A percentile compares a stretch with the other conserved stretches of the same genome.
phyloP scores from a whole-genome alignment of 352 stramenopile species.

The Globisporangium cylindrosporum region DNA sequence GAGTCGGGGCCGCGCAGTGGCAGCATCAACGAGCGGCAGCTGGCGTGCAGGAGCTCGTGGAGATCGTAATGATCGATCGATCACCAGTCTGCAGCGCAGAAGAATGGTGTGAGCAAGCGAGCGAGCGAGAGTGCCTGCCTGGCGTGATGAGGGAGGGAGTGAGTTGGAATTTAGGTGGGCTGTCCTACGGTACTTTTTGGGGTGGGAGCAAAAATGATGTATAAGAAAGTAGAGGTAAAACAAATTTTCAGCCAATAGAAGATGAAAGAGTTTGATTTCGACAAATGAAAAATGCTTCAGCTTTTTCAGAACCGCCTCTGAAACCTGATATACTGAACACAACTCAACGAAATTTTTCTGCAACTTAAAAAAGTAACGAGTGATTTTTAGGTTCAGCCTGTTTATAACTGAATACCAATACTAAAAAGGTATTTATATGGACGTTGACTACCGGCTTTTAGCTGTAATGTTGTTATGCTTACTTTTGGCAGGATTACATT shows the following conservation, averaged over 20 bases:
- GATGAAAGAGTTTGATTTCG: not conserved
- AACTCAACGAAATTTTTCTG: constrained; percentile 2
- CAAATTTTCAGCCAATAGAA: not conserved
- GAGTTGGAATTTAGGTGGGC: not conserved
- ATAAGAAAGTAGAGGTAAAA: not conserved
- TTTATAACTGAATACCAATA: not conserved
- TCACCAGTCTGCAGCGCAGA: not conserved
- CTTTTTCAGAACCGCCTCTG: not conserved
- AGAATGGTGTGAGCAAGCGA: not conserved
- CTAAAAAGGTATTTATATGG: not conserved
- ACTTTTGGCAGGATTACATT: not conserved
- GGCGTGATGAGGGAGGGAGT: not conserved
- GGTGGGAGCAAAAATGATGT: not conserved
- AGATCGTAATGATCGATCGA: constrained; percentile 1
- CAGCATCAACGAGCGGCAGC: constrained; percentile 30
- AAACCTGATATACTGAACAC: not conserved
- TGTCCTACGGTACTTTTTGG: not conserved
- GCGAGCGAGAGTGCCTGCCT: too few species aligned
- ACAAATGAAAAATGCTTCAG: constrained; percentile 1
- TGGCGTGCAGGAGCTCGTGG: not conserved
- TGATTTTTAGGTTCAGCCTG: not conserved
- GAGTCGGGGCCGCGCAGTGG: constrained; percentile 37
- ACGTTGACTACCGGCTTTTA: not conserved
- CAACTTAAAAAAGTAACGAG: not conserved
- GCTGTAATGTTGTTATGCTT: not conserved